phyloP scores from a whole-genome alignment of 2,329 filamentous ascomycete genomes.

The Stagonosporopsis rhizophila region DNA sequence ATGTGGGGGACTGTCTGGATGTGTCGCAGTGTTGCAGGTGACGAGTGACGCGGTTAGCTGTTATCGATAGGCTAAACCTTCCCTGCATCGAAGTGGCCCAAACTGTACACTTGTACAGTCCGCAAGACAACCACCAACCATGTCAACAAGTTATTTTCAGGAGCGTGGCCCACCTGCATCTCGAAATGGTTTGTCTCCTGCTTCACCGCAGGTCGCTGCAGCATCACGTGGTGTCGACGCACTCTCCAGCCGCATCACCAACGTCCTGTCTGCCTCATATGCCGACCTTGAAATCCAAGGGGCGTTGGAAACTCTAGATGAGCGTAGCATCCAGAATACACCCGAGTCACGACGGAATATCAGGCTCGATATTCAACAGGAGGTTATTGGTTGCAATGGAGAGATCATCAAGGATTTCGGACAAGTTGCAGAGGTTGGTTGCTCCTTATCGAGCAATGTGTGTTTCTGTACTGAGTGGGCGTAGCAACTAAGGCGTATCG shows the following conservation, averaged over 20 bases:
- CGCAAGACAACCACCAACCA: conserved; percentile 21
- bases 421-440: conserved; percentile 77
- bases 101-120: conserved; percentile 23
- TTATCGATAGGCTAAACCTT: conserved; percentile 39
- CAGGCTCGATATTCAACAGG: conserved; percentile 83
- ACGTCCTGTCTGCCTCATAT: conserved; percentile 88
- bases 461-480: conserved; percentile 31
- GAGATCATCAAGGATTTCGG: conserved; percentile 89
- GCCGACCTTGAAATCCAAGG: conserved; percentile 91
- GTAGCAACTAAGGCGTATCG: conserved; percentile 87
- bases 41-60: conserved; percentile 23
- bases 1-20: conserved; percentile 24
- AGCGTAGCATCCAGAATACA: conserved; percentile 73
- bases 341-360: conserved; percentile 80
- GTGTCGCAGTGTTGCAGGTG: conserved; percentile 29
- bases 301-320: conserved; percentile 79
- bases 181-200: conserved; percentile 39
- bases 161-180: conserved; percentile 37
- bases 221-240: conserved; percentile 62
- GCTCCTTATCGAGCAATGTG: not conserved
- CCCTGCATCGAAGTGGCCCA: conserved; percentile 16
- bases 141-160: conserved; percentile 44
- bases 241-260: conserved; percentile 80
- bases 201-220: conserved; percentile 31
- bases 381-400: conserved; percentile 92